A percentile compares a stretch with the other conserved stretches of the same genome.
Conservation (phyloP, 257 asterid species). For the Osmanthus fragrans region DNA sequence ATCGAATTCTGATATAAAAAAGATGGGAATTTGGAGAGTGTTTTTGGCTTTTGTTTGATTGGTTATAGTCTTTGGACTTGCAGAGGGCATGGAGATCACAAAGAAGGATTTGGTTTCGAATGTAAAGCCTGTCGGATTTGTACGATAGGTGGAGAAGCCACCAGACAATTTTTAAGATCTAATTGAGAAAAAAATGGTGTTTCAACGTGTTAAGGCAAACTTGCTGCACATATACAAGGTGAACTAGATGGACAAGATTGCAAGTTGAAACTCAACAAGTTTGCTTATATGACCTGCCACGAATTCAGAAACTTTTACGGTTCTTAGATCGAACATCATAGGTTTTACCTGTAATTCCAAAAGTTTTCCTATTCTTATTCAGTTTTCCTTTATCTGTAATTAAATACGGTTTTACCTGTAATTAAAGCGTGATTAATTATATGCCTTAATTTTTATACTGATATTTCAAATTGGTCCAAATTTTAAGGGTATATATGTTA, state of each 20-base stretch:
- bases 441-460: too few relatives aligned
- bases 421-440: too few relatives aligned
- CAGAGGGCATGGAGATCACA: conserved; percentile 60
- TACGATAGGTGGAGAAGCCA: conserved; percentile 85
- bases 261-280: conserved; percentile 75
- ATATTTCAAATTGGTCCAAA: too few relatives aligned
- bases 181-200: conserved; percentile 54
- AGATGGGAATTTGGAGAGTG: conserved; percentile 28
- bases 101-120: conserved; percentile 73
- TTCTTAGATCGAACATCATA: conserved; percentile 64
- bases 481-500: too few relatives aligned
- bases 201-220: conserved; percentile 83
- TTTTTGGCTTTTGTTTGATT: conserved; percentile 35
- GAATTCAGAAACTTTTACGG: conserved; percentile 63
- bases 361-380: too few relatives aligned
- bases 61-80: conserved; percentile 37
- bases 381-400: too few relatives aligned
- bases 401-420: too few relatives aligned
- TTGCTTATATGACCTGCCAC: conserved; percentile 72
- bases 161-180: too few relatives aligned
- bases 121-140: conserved; percentile 68
- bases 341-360: background rate
- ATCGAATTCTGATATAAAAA: conserved; percentile 15
- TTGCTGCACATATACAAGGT: conserved; percentile 59
- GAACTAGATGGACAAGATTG: conserved; percentile 72